Percentiles rank a stretch among this genome's conserved stretches.
phyloP scores from a whole-genome alignment of 1,139 yeast species.

The Debaryomyces fabryi region DNA sequence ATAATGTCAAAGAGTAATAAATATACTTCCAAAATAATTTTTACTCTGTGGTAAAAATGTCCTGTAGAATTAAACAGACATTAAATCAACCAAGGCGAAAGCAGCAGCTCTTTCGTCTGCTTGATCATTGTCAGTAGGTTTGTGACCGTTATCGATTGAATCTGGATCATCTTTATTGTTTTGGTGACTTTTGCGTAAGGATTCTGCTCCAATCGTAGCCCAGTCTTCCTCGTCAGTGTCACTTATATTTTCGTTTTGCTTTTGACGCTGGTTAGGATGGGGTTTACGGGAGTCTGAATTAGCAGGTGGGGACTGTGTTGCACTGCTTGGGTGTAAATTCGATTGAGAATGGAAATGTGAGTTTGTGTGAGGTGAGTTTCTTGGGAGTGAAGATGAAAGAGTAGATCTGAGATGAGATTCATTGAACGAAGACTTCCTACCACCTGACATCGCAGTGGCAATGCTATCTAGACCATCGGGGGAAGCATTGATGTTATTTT shows the following conservation, averaged over 20 bases:
- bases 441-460: slow-evolving; percentile 23
- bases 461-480: slow-evolving; percentile 21
- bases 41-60: background rate
- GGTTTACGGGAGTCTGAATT: background rate
- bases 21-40: background rate
- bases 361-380: slow-evolving; percentile 9
- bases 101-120: slow-evolving; percentile 60
- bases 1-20: background rate
- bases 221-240: slow-evolving; percentile 96
- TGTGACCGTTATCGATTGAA: background rate
- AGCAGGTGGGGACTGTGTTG: background rate
- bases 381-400: slow-evolving; percentile 34
- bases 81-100: slow-evolving; percentile 61
- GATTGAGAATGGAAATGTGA: slow-evolving; percentile 8
- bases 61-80: slow-evolving; percentile 30
- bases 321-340: slow-evolving; percentile 5
- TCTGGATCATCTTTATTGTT: slow-evolving; percentile 11
- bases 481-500: slow-evolving; percentile 18
- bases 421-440: slow-evolving; percentile 49
- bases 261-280: background rate
- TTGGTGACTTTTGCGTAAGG: slow-evolving; percentile 40
- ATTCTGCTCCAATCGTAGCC: slow-evolving; percentile 83
- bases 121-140: slow-evolving; percentile 12
- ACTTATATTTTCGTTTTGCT: slow-evolving; percentile 19
- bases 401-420: slow-evolving; percentile 49